Conservation (phyloP, 306 rosid genomes). For the Lithocarpus polystachyus region DNA sequence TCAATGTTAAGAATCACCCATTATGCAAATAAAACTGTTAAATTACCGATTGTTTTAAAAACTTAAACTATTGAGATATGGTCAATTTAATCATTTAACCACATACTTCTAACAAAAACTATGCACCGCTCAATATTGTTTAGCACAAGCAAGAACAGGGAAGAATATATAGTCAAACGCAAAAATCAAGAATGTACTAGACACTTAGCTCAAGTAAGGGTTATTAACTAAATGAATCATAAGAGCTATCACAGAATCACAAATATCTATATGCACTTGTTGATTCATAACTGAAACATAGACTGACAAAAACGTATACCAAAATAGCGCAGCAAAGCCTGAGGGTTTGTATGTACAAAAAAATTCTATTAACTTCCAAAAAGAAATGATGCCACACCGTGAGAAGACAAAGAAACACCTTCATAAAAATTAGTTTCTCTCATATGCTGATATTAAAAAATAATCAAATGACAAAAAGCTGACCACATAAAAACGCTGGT, state of each 20-base stretch:
- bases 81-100: too few species aligned
- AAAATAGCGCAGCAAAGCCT: neutral
- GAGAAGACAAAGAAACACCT: neutral
- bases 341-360: neutral
- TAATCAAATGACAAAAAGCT: neutral
- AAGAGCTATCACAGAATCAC: neutral
- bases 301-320: neutral
- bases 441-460: neutral
- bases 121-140: neutral
- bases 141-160: neutral
- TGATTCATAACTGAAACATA: neutral
- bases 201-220: neutral
- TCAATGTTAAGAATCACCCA: neutral
- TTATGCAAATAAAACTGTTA: neutral
- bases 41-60: too few species aligned
- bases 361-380: neutral
- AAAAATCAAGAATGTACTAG: neutral
- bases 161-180: neutral
- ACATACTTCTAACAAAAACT: neutral
- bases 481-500: neutral
- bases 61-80: too few species aligned
- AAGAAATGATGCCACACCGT: neutral
- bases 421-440: neutral
- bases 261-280: neutral
- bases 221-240: neutral